Evolutionary conservation across 306 rosid genomes (phyloP).

Genomic region (Dryas octopetala): DNA sequence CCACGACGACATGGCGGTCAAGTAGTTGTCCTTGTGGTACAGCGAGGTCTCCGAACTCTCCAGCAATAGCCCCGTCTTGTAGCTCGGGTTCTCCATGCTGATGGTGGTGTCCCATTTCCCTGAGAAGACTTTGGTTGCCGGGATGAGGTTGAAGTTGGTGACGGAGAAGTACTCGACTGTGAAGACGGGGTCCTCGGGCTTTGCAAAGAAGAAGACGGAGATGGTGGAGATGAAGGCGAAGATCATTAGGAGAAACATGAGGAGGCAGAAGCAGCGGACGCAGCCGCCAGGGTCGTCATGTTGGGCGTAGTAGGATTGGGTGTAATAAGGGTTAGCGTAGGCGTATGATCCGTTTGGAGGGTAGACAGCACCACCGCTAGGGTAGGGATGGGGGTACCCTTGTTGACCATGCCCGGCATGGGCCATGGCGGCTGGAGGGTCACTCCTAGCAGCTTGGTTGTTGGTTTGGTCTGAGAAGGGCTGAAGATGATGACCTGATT

Average conservation of each 20-base stretch:
- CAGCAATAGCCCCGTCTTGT: not conserved
- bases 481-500: no score
- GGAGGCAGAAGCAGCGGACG: conserved; percentile 32
- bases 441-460: no score
- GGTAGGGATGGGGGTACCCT: conserved; percentile 1
- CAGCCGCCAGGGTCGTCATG: not conserved
- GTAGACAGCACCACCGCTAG: not conserved
- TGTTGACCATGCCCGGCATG: not conserved
- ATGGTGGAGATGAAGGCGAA: conserved; percentile 10
- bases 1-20: conserved; percentile 14
- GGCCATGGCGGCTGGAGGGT: no score
- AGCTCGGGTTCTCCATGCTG: conserved; percentile 33
- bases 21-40: not conserved
- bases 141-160: conserved; percentile 29
- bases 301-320: conserved; percentile 10
- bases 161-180: conserved; percentile 35
- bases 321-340: not conserved
- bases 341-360: not conserved
- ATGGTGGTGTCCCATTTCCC: conserved; percentile 44
- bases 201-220: conserved; percentile 19
- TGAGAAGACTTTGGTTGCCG: conserved; percentile 3
- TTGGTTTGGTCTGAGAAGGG: no score
- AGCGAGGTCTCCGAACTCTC: conserved; percentile 25
- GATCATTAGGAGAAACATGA: not conserved
- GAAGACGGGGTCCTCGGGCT: conserved; percentile 36